These are phyloP conservation scores for Penicillium decumbens DNA, from an alignment of 2,329 filamentous ascomycete species.

Conservation along the genomic window DNA sequence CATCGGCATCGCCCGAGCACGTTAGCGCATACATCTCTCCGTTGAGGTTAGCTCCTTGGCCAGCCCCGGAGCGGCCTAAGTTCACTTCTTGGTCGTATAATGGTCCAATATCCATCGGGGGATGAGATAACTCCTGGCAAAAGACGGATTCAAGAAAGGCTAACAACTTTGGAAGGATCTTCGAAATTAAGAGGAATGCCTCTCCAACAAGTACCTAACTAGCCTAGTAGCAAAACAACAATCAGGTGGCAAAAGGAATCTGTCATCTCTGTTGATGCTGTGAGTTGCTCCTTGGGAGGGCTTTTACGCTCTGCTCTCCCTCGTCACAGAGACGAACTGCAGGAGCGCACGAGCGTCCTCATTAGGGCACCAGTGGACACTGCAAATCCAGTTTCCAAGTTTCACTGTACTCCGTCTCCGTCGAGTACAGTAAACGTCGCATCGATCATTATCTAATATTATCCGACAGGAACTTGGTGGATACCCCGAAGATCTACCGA, in stretches of 20 bases:
- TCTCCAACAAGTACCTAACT: not conserved
- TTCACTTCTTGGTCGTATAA: too few relatives aligned
- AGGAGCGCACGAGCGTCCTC: not conserved
- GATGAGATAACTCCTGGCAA: too few relatives aligned
- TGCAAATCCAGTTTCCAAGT: not conserved
- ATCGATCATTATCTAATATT: constrained; percentile 9
- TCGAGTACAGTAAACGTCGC: not conserved
- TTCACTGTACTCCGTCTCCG: not conserved
- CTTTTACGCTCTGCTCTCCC: not conserved
- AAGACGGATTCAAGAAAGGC: too few relatives aligned
- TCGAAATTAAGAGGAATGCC: too few relatives aligned
- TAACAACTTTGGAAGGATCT: too few relatives aligned
- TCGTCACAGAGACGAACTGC: not conserved
- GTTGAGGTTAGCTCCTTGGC: too few relatives aligned
- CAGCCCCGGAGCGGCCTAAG: too few relatives aligned
- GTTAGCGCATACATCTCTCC: not conserved
- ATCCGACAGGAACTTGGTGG: constrained; percentile 1
- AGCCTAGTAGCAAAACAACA: not conserved
- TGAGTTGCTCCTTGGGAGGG: not conserved
- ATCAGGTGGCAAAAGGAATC: not conserved
- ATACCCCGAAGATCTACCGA: constrained; percentile 19
- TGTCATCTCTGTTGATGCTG: not conserved
- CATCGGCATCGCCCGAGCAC: constrained; percentile 48
- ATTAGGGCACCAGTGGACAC: not conserved
- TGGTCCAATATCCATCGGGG: too few relatives aligned